phyloP scores from a whole-genome alignment of 176 grass and related monocot species.

The Triticum dicoccoides region DNA sequence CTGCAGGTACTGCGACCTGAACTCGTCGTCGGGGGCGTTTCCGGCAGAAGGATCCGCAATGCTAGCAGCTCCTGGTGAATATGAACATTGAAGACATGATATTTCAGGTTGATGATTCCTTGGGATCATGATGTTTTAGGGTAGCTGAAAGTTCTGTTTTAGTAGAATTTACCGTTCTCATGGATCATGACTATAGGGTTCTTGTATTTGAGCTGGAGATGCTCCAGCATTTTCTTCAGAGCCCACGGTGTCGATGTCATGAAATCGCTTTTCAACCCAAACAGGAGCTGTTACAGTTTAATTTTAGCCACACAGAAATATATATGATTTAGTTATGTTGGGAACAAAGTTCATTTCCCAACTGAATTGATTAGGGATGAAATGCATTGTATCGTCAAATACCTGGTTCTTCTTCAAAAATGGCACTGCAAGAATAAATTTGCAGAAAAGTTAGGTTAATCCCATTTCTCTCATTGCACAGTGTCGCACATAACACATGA shows the following conservation, averaged over 20 bases:
- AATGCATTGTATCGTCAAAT: neutral
- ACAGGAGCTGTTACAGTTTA: neutral
- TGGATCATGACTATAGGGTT: conserved; percentile 63
- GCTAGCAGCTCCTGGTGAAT: neutral
- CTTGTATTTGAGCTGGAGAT: conserved; percentile 58
- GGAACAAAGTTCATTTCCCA: neutral
- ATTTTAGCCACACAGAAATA: neutral
- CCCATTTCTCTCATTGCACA: neutral
- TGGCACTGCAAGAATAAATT: conserved; percentile 40
- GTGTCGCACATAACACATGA: neutral
- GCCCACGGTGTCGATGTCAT: conserved; percentile 51
- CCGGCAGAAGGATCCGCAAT: neutral
- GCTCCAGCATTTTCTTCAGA: conserved; percentile 54
- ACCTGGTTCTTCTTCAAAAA: conserved; percentile 36
- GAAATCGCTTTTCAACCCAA: neutral
- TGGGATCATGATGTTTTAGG: neutral
- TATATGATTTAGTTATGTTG: neutral
- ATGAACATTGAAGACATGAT: neutral
- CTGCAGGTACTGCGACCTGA: conserved; percentile 16
- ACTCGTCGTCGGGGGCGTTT: neutral
- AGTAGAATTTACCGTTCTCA: conserved; percentile 49
- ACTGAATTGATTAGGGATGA: neutral
- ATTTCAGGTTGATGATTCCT: neutral
- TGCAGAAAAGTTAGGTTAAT: neutral
- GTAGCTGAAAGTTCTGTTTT: neutral